Evolutionary conservation across 2,329 filamentous ascomycete genomes (phyloP).

Genomic region (Penicillium italicum): DNA sequence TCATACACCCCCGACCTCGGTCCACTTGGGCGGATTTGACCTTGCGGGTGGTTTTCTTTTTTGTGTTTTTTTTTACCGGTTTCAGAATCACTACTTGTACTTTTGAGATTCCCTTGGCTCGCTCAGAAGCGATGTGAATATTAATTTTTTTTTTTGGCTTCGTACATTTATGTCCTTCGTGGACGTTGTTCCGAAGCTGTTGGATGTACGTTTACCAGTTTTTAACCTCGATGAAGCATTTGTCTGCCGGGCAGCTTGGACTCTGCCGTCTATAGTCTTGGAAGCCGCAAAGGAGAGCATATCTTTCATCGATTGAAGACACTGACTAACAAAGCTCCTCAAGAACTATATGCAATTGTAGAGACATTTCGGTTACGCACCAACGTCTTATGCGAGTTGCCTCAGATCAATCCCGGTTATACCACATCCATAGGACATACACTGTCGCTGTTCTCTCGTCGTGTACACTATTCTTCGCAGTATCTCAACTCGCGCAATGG

Average conservation of each 20-base stretch:
- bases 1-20: neutral
- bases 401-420: neutral
- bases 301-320: neutral
- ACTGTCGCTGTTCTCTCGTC: neutral
- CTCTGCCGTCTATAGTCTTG: neutral
- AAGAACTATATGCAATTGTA: neutral
- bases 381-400: neutral
- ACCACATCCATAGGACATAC: neutral
- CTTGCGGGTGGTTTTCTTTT: constrained; percentile 4
- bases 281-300: neutral
- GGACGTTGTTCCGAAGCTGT: neutral
- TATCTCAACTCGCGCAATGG: neutral
- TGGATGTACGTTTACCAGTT: neutral
- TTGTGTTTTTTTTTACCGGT: neutral
- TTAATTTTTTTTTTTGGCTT: constrained; percentile 13
- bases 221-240: neutral
- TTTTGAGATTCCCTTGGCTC: constrained; percentile 26
- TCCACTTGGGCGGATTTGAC: neutral
- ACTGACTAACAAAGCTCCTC: neutral
- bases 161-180: neutral
- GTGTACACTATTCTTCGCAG: neutral
- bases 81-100: constrained; percentile 14
- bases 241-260: neutral
- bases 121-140: constrained; percentile 21
- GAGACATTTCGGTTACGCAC: neutral